Conservation (phyloP, 2,329 filamentous ascomycete genomes). For the Xylaria sp. region DNA sequence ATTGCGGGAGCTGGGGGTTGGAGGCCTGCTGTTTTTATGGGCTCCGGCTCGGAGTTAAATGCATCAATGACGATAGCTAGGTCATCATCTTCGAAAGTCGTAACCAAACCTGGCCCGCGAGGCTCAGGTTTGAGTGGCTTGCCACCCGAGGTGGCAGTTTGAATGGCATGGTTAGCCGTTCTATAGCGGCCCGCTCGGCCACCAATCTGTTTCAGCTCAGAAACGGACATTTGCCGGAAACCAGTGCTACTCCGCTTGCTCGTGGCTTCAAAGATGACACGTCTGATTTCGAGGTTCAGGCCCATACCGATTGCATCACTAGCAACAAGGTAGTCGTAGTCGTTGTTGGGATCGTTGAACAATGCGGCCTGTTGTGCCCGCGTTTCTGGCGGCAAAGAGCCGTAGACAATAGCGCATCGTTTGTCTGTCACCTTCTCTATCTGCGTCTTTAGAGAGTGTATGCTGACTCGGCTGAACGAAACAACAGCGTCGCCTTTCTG, state of each 20-base stretch:
- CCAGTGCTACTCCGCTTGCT: constrained; percentile 71
- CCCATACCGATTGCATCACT: constrained; percentile 98
- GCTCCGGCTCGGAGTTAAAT: constrained; percentile 67
- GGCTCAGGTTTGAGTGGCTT: constrained; percentile 30
- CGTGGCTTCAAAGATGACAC: constrained; percentile 83
- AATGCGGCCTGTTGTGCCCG: constrained; percentile 87
- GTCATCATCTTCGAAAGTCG: constrained; percentile 75
- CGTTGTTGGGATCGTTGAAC: constrained; percentile 94
- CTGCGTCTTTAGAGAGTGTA: constrained; percentile 78
- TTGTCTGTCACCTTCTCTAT: constrained; percentile 79
- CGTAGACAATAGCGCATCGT: constrained; percentile 92
- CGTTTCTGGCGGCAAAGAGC: constrained; percentile 88
- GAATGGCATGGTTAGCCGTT: constrained; percentile 65
- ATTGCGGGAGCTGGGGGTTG: constrained; percentile 73
- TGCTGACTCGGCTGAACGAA: constrained; percentile 79
- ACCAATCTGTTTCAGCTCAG: constrained; percentile 93
- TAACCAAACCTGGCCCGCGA: constrained; percentile 69
- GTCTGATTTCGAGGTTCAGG: constrained; percentile 88
- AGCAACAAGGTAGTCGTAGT: constrained; percentile 92
- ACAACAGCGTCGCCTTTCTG: constrained; percentile 92
- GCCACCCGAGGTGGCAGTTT: constrained; percentile 26
- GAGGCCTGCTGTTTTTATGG: constrained; percentile 74
- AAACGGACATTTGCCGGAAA: constrained; percentile 65
- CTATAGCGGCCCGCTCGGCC: constrained; percentile 89
- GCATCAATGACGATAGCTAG: constrained; percentile 65